These are phyloP conservation scores for Trichoderma polysporum DNA, from an alignment of 2,329 filamentous ascomycete genomes.

Conservation along the genomic window DNA sequence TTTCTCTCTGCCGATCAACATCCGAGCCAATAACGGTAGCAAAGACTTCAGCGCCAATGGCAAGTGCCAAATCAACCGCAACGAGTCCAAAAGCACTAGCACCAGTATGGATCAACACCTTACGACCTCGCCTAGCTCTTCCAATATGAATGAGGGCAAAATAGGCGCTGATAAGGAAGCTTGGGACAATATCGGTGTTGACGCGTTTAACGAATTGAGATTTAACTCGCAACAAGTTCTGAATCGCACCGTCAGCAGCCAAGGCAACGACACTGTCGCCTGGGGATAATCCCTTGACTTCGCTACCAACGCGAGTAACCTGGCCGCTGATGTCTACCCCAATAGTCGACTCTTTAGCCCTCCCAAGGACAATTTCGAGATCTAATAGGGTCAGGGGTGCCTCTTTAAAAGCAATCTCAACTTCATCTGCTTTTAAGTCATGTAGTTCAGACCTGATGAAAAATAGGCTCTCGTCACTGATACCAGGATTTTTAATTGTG, in stretches of 20 bases:
- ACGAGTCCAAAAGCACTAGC: conserved; percentile 45
- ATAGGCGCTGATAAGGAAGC: conserved; percentile 43
- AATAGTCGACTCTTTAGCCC: conserved; percentile 32
- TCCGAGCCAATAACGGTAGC: conserved; percentile 38
- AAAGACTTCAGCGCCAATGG: conserved; percentile 42
- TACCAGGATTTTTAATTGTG: conserved; percentile 29
- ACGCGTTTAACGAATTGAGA: conserved; percentile 38
- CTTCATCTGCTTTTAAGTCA: conserved; percentile 33
- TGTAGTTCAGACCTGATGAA: conserved; percentile 27
- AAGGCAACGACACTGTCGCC: conserved; percentile 46
- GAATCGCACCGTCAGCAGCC: conserved; percentile 36
- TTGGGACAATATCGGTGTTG: conserved; percentile 34
- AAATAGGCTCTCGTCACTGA: conserved; percentile 28
- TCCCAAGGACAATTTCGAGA: conserved; percentile 37
- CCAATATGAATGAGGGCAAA: conserved; percentile 42
- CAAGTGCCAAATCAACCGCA: conserved; percentile 42
- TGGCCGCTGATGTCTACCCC: conserved; percentile 44
- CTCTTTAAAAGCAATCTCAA: conserved; percentile 42
- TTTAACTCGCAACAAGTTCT: conserved; percentile 36
- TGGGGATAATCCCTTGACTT: conserved; percentile 32
- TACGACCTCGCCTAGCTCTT: conserved; percentile 29
- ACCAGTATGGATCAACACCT: conserved; percentile 46
- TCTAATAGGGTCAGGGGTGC: conserved; percentile 40
- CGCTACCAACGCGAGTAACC: conserved; percentile 36
- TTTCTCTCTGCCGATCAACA: conserved; percentile 35